These are phyloP conservation scores for Desmodesmus armatus DNA, from an alignment of 139 green algal species.

Conservation along the genomic window DNA sequence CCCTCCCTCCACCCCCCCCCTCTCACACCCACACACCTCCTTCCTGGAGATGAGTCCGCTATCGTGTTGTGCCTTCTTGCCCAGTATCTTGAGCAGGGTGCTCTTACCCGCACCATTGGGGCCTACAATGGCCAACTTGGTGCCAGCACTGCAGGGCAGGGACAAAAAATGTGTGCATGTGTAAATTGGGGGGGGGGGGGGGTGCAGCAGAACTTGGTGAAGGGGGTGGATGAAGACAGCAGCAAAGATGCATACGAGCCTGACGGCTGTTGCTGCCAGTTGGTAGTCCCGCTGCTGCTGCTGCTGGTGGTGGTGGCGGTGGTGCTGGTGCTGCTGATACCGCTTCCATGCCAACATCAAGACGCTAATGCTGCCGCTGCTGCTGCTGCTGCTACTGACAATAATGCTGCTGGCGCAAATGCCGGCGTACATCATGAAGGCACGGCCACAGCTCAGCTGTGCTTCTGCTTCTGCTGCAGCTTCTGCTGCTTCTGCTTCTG, in stretches of 20 bases:
- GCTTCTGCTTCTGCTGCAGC: neutral
- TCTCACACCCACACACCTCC: constrained; percentile 25
- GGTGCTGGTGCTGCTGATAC: neutral
- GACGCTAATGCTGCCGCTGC: neutral
- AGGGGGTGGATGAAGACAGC: too few species aligned
- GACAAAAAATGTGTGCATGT: neutral
- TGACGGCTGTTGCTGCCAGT: too few species aligned
- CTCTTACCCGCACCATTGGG: constrained; percentile 81
- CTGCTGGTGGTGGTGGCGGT: neutral
- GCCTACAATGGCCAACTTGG: constrained; percentile 77
- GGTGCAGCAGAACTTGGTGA: neutral
- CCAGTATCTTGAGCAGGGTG: constrained; percentile 76
- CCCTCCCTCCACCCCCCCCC: neutral
- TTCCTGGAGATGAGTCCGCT: constrained; percentile 50
- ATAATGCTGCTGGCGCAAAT: too few species aligned
- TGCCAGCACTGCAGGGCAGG: constrained; percentile 51
- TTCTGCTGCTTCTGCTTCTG: neutral
- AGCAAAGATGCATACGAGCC: too few species aligned
- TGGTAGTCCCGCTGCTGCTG: too few species aligned
- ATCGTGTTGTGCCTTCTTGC: constrained; percentile 50
- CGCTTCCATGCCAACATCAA: neutral
- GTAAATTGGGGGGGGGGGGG: too few species aligned
- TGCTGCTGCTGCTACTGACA: constrained; percentile 22
- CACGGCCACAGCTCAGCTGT: neutral
- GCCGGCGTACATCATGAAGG: neutral